phyloP scores from a whole-genome alignment of 2,329 filamentous ascomycete species.

The Venturia aucupariae region DNA sequence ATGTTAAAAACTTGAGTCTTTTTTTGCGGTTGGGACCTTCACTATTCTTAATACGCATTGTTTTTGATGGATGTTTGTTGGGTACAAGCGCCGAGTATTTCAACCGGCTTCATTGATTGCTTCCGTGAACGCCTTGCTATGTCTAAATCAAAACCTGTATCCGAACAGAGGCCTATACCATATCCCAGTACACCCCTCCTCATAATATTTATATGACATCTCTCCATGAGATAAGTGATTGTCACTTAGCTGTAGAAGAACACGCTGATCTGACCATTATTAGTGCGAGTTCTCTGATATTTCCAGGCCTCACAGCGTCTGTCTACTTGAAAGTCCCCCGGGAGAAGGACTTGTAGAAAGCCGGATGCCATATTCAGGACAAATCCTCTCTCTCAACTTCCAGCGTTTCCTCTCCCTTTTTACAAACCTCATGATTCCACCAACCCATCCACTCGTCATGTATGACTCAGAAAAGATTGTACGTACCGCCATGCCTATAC shows the following conservation, averaged over 20 bases:
- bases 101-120: too few relatives aligned
- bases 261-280: background rate
- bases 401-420: background rate
- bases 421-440: background rate
- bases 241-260: background rate
- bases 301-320: background rate
- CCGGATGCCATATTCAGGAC: too few relatives aligned
- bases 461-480: background rate
- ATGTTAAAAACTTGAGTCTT: too few relatives aligned
- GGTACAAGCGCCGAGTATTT: too few relatives aligned
- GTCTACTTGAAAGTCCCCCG: too few relatives aligned
- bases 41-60: too few relatives aligned
- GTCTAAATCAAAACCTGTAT: background rate
- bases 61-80: too few relatives aligned
- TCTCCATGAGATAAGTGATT: too few relatives aligned
- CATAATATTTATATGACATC: background rate
- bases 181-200: background rate
- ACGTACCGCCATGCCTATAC: slow-evolving; percentile 83
- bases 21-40: too few relatives aligned
- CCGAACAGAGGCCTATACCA: too few relatives aligned
- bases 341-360: too few relatives aligned
- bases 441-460: background rate
- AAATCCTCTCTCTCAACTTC: background rate
- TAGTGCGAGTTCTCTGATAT: background rate
- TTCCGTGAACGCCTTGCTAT: slow-evolving; percentile 5